phyloP scores from a whole-genome alignment of 805 yeast species.

The Metschnikowia picachoensis region DNA sequence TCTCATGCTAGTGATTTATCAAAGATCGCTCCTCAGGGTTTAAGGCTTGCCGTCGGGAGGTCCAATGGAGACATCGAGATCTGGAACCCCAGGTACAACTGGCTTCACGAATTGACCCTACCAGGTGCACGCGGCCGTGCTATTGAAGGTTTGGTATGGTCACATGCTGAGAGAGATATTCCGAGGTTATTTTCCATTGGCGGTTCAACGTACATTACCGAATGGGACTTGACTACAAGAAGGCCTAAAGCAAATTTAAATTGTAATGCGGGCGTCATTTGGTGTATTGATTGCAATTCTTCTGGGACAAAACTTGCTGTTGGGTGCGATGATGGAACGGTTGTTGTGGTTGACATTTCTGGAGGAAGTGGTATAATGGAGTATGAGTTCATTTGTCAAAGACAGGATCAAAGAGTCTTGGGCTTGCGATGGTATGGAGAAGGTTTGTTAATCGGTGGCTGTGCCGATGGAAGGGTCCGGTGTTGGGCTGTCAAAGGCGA shows the following conservation, averaged over 20 bases:
- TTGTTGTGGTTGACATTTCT: conserved; percentile 76
- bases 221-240: conserved; percentile 82
- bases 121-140: conserved; percentile 81
- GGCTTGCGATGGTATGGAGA: conserved; percentile 72
- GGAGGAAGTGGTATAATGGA: conserved; percentile 85
- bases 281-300: conserved; percentile 75
- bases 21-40: conserved; percentile 43
- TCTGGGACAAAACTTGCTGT: conserved; percentile 66
- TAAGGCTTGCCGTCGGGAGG: conserved; percentile 87
- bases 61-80: conserved; percentile 93
- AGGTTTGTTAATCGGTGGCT: conserved; percentile 77
- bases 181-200: conserved; percentile 88
- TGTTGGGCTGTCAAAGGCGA: conserved; percentile 59
- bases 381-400: conserved; percentile 68
- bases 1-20: conserved; percentile 42
- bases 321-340: conserved; percentile 94
- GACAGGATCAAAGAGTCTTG: conserved; percentile 80
- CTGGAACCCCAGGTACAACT: conserved; percentile 82
- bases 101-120: conserved; percentile 72
- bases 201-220: conserved; percentile 86
- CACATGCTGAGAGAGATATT: conserved; percentile 40
- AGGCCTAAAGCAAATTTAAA: conserved; percentile 72
- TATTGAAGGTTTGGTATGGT: conserved; percentile 88
- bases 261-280: conserved; percentile 88
- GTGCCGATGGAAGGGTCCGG: conserved; percentile 90